Evolutionary conservation across 495 filamentous ascomycete species (phyloP).

Genomic region (Aspergillus sclerotiicarbonarius): DNA sequence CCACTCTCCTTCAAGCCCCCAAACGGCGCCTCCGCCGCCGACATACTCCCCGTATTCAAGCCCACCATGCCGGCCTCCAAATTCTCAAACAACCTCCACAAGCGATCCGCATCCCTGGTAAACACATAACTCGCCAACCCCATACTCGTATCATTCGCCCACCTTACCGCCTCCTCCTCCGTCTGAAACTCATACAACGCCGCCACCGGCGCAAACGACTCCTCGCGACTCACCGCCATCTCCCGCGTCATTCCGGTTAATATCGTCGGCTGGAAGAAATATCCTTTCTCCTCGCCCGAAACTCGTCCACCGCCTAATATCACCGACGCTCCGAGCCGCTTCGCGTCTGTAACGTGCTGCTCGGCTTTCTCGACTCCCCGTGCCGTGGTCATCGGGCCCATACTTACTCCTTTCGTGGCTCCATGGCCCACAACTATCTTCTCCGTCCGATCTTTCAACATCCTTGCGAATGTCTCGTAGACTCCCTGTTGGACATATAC

Average conservation of each 20-base stretch:
- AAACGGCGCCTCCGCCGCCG: slow-evolving; percentile 69
- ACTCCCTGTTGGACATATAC: slow-evolving; percentile 64
- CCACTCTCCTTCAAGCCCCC: slow-evolving; percentile 76
- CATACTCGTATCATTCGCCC: slow-evolving; percentile 68
- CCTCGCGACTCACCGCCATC: slow-evolving; percentile 66
- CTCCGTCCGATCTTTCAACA: slow-evolving; percentile 53
- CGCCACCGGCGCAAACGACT: slow-evolving; percentile 68
- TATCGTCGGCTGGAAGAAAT: slow-evolving; percentile 74
- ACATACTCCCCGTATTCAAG: slow-evolving; percentile 66
- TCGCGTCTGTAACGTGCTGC: slow-evolving; percentile 62
- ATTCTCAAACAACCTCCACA: slow-evolving; percentile 71
- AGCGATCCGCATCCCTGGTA: slow-evolving; percentile 69
- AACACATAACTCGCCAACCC: slow-evolving; percentile 70
- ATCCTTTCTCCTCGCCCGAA: slow-evolving; percentile 49
- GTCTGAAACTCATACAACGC: slow-evolving; percentile 68
- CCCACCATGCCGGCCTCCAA: slow-evolving; percentile 77
- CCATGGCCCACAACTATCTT: slow-evolving; percentile 67
- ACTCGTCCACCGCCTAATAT: slow-evolving; percentile 58
- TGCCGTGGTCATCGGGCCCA: slow-evolving; percentile 67
- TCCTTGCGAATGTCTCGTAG: slow-evolving; percentile 51
- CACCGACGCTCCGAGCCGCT: slow-evolving; percentile 54
- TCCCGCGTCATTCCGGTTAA: slow-evolving; percentile 58
- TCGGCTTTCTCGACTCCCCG: slow-evolving; percentile 61
- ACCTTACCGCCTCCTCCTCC: slow-evolving; percentile 63
- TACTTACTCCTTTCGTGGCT: slow-evolving; percentile 53